Conservation (phyloP, 805 yeast species). For the Blastobotrys terrestris region DNA sequence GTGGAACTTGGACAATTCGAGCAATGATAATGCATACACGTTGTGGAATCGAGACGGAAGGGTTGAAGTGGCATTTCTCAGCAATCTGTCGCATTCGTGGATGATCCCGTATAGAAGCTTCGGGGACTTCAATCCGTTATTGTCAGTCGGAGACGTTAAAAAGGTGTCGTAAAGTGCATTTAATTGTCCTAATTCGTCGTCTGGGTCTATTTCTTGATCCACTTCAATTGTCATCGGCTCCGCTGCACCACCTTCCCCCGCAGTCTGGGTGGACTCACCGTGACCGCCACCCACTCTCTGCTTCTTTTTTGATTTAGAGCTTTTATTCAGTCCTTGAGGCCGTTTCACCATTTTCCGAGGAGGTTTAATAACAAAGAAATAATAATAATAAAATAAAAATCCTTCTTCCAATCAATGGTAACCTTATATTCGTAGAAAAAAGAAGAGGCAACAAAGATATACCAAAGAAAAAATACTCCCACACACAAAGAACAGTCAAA, state of each 20-base stretch:
- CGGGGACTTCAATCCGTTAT: constrained; percentile 14
- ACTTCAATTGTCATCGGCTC: constrained; percentile 44
- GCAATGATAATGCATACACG: constrained; percentile 61
- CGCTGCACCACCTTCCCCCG: constrained; percentile 14
- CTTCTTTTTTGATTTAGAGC: constrained; percentile 44
- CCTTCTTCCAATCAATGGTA: no score
- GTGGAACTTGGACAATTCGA: constrained; percentile 28
- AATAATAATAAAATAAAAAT: no score
- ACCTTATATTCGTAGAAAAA: background rate
- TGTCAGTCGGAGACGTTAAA: constrained; percentile 46
- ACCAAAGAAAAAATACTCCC: background rate
- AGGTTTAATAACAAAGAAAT: no score
- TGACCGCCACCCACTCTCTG: constrained; percentile 29
- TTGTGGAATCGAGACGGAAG: constrained; percentile 49
- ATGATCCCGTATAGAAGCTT: constrained; percentile 57
- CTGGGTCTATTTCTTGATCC: constrained; percentile 65
- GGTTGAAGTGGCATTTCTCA: constrained; percentile 29
- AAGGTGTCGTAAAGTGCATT: constrained; percentile 67
- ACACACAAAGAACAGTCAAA: background rate
- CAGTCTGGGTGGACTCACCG: no score
- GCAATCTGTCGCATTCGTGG: constrained; percentile 84
- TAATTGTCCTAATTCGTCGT: constrained; percentile 75
- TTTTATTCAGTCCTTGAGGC: constrained; percentile 58
- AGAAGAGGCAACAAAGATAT: background rate
- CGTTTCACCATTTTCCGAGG: constrained; percentile 55